Evolutionary conservation across 371 early-diverging fungal species (phyloP).

Genomic region (Mucor mucedo): DNA sequence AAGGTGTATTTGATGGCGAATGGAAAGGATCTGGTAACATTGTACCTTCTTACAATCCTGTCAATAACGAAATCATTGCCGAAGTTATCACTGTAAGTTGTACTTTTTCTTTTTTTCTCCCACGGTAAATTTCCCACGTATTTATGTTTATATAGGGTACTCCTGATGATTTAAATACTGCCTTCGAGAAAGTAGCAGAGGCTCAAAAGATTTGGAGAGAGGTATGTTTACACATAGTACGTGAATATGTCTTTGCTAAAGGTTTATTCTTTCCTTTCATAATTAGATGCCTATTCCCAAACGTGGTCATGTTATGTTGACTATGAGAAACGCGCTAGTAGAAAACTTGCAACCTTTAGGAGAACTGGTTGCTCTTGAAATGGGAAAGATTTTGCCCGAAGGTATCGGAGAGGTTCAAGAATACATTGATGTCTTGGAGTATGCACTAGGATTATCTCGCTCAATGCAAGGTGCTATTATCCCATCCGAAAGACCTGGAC

Average conservation of each 20-base stretch:
- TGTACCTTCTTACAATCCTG: slow-evolving; percentile 83
- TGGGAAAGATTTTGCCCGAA: slow-evolving; percentile 96
- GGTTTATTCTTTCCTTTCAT: too few species aligned
- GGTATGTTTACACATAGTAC: slow-evolving; percentile 23
- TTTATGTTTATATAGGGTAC: slow-evolving; percentile 40
- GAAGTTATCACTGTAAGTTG: slow-evolving; percentile 75
- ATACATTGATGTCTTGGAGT: slow-evolving; percentile 95
- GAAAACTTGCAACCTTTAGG: slow-evolving; percentile 82
- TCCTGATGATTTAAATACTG: slow-evolving; percentile 43
- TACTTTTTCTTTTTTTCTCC: not conserved
- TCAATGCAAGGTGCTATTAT: slow-evolving; percentile 87
- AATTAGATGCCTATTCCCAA: slow-evolving; percentile 84
- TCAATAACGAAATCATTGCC: slow-evolving; percentile 87
- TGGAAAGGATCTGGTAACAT: slow-evolving; percentile 86
- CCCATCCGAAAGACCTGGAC: slow-evolving; percentile 94
- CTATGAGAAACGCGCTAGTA: slow-evolving; percentile 88
- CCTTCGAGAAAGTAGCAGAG: slow-evolving; percentile 64
- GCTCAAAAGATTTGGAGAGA: slow-evolving; percentile 78
- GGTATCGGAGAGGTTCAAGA: slow-evolving; percentile 98
- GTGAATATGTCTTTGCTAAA: not conserved
- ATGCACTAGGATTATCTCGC: slow-evolving; percentile 90
- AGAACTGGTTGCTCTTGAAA: slow-evolving; percentile 87
- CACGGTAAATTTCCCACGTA: slow-evolving; percentile 16
- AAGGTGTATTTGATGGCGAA: slow-evolving; percentile 89
- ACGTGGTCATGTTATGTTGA: slow-evolving; percentile 92